phyloP scores from a whole-genome alignment of 2,329 filamentous ascomycete genomes.

The Stemphylium vesicarium region DNA sequence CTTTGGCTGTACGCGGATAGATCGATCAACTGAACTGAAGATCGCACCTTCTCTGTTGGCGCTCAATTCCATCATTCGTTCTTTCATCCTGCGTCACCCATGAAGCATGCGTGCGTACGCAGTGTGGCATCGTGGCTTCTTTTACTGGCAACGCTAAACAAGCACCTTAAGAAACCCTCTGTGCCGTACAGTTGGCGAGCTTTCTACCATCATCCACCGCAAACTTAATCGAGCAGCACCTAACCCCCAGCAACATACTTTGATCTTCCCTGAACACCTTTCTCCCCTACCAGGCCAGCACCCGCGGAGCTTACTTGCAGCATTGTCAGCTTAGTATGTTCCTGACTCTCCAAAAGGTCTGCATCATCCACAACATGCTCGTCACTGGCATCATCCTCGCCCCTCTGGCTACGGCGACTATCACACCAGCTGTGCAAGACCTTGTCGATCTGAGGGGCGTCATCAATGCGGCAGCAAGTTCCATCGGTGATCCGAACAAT shows the following conservation, averaged over 20 bases:
- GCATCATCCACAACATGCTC: constrained; percentile 28
- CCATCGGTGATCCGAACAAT: constrained; percentile 37
- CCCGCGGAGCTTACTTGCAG: constrained; percentile 1
- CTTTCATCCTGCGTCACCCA: no score
- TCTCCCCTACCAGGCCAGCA: constrained; percentile 5
- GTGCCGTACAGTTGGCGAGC: not conserved
- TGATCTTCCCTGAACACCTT: constrained; percentile 8
- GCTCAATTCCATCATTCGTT: no score
- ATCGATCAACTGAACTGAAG: no score
- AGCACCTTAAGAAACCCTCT: not conserved
- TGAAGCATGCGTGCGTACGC: no score
- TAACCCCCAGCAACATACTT: constrained; percentile 23
- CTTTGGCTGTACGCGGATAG: no score
- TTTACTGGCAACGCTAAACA: not conserved
- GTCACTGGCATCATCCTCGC: constrained; percentile 36
- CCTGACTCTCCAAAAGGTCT: not conserved
- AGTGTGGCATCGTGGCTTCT: not conserved
- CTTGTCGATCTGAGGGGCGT: constrained; percentile 34
- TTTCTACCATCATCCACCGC: constrained; percentile 7
- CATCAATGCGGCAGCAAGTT: constrained; percentile 37
- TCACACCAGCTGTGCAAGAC: constrained; percentile 37
- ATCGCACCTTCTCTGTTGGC: no score
- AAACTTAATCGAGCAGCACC: constrained; percentile 22
- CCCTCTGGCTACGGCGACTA: constrained; percentile 24
- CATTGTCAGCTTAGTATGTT: constrained; percentile 18